Percentiles rank a stretch among this genome's conserved stretches.
Conservation (phyloP, 2,329 filamentous ascomycete species). For the Nigrograna mackinnonii region DNA sequence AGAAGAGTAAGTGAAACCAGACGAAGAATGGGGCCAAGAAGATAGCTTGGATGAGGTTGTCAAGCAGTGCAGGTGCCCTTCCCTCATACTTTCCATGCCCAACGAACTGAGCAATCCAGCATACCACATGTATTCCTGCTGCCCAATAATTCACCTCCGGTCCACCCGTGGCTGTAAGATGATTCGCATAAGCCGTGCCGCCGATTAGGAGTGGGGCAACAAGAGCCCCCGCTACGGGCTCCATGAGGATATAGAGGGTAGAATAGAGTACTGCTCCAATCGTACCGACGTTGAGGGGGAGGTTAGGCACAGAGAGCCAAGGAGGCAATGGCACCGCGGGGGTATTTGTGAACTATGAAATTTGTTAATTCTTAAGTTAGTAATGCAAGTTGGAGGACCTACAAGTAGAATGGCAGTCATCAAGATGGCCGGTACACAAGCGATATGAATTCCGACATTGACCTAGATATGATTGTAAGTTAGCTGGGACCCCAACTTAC, state of each 20-base stretch:
- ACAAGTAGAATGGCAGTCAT: conserved; percentile 74
- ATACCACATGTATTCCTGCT: conserved; percentile 68
- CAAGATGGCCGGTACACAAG: conserved; percentile 77
- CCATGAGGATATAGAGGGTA: conserved; percentile 84
- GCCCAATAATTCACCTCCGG: conserved; percentile 66
- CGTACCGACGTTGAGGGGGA: conserved; percentile 64
- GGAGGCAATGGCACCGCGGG: conserved; percentile 58
- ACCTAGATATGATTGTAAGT: conserved; percentile 61
- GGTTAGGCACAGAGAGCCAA: conserved; percentile 57
- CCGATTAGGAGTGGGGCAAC: conserved; percentile 77
- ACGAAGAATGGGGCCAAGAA: conserved; percentile 96
- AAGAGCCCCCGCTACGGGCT: conserved; percentile 85
- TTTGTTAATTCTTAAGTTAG: no score
- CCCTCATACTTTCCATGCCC: conserved; percentile 90
- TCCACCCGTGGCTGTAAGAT: conserved; percentile 68
- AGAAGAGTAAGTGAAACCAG: conserved; percentile 93
- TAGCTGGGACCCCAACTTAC: conserved; percentile 18
- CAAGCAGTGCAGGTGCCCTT: conserved; percentile 83
- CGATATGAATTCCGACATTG: conserved; percentile 79
- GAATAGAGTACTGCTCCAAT: conserved; percentile 67
- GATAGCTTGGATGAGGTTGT: conserved; percentile 89
- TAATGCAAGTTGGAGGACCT: conserved; percentile 36
- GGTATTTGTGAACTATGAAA: conserved; percentile 59
- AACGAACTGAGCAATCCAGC: conserved; percentile 88
- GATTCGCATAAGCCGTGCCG: conserved; percentile 75